Conservation (phyloP, 2,329 filamentous ascomycete genomes). For the Polytolypa hystricis region DNA sequence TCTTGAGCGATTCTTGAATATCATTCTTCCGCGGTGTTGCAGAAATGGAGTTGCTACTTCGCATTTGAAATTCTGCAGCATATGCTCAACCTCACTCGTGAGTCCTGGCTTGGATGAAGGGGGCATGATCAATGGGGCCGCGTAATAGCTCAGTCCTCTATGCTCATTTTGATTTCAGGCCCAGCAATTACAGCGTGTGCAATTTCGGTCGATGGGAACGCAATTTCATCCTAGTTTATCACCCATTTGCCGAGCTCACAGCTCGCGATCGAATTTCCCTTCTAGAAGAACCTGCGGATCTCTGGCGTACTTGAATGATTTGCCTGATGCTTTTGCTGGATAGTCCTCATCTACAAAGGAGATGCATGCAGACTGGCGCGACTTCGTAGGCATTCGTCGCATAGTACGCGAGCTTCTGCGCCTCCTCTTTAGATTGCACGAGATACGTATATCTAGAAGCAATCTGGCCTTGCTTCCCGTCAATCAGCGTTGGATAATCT, state of each 20-base stretch:
- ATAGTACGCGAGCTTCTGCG: slow-evolving; percentile 5
- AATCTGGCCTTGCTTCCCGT: slow-evolving; percentile 8
- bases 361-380: not conserved
- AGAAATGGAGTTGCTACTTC: too few relatives aligned
- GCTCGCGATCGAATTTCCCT: slow-evolving; percentile 15
- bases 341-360: slow-evolving; percentile 2
- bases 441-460: slow-evolving; percentile 11
- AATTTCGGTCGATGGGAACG: too few relatives aligned
- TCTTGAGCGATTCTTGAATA: too few relatives aligned
- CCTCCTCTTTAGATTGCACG: slow-evolving; percentile 11
- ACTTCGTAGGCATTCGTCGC: slow-evolving; percentile 7
- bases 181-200: too few relatives aligned
- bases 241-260: slow-evolving; percentile 17
- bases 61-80: too few relatives aligned
- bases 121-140: too few relatives aligned
- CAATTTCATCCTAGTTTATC: slow-evolving; percentile 1
- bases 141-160: too few relatives aligned
- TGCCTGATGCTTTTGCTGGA: slow-evolving; percentile 11
- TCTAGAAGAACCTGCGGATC: slow-evolving; percentile 15
- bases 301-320: slow-evolving; percentile 19
- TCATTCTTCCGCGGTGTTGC: too few relatives aligned
- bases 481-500: slow-evolving; percentile 12
- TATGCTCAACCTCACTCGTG: too few relatives aligned
- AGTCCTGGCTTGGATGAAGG: too few relatives aligned
- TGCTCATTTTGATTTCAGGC: too few relatives aligned